These are phyloP conservation scores for Fragilaria radians DNA, from an alignment of 108 stramenopile species.

Conservation along the genomic window DNA sequence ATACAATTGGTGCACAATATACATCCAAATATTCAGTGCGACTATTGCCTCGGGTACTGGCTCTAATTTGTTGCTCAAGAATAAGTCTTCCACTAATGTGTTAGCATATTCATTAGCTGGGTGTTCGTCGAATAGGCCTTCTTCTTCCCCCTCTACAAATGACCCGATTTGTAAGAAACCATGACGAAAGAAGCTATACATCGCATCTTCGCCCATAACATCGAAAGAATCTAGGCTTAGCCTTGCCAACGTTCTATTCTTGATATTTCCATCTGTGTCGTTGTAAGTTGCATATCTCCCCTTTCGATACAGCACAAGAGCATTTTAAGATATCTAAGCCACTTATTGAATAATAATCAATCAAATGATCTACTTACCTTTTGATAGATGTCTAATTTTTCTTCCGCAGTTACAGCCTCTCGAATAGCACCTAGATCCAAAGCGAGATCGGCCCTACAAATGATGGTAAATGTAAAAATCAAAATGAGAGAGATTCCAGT, in stretches of 20 bases:
- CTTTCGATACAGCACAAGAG: too few relatives aligned
- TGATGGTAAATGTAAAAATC: too few relatives aligned
- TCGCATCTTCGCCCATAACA: conserved; percentile 38
- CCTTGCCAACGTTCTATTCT: neutral
- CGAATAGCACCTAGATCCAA: neutral
- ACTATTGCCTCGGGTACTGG: conserved; percentile 46
- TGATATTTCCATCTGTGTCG: neutral
- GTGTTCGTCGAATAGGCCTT: conserved; percentile 48
- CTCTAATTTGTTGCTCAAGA: conserved; percentile 17
- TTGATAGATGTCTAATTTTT: too few relatives aligned
- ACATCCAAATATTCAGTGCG: conserved; percentile 70
- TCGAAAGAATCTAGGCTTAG: neutral
- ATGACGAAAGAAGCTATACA: conserved; percentile 61
- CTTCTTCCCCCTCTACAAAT: conserved; percentile 29
- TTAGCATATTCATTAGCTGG: conserved; percentile 44
- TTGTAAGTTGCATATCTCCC: neutral
- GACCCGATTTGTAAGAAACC: conserved; percentile 53
- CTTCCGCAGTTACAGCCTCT: neutral
- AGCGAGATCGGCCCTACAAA: neutral
- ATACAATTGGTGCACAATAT: conserved; percentile 45
- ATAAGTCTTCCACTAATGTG: conserved; percentile 50
- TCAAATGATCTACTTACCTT: too few relatives aligned
- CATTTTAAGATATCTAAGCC: too few relatives aligned
- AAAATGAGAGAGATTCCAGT: too few relatives aligned
- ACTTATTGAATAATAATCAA: too few relatives aligned